Base-by-base conservation (phyloP, 2,329 filamentous ascomycete species). In the Stagonosporopsis vannaccii region DNA sequence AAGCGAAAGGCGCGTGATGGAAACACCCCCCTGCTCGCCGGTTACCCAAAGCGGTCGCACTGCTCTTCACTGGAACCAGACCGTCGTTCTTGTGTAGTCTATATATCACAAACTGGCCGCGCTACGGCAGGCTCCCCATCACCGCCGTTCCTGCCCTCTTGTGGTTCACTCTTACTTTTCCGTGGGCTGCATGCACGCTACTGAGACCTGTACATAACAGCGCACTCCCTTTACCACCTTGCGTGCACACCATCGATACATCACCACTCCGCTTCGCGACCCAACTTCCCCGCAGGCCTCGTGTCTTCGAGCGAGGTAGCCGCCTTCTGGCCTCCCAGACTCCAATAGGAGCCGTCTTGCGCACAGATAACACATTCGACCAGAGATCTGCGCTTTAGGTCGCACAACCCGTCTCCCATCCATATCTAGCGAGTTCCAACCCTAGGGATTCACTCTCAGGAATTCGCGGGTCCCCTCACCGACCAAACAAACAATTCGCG, bases 351-450 rank as follows among this genome's bases (percentile, higher is more conserved):
- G 49, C 49, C 37, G 58, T 58, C 51, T 54, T 39, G 55, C 58
- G 40, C 55, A 60, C 49, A 61, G 52, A 55, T 50, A 60, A 50
- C 45, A 42, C 49, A 32, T 46, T 49, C 48, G 39, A 51, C 43
- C 53, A 51, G 47, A 28, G 58, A 59, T 59, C 58, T 46, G 59
- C 59, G 48, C 55, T 41, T 52, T 49, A 58, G 39, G 67, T 69
- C 52, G 58, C 66, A 68, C 67, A 58, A 63, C 45, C 54, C 55
- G 28, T 46, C 59, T 44, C 58, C 58, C 48, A 60, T 69, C 63
- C 65, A 71, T 68, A 68, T 69, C 67, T 67, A 63, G 53, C 53
- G 36, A 56, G 36, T 42, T 61, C 60, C 57, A 58, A 64, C 58
- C 58, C 59, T 51, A 55, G 49, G 43, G 59, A 45, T 55, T 54